Evolutionary conservation across 768 basidiomycete genomes (phyloP), one percentile per base, ranked within the genome.

Genomic region (Boletus vermiculosoides): DNA sequence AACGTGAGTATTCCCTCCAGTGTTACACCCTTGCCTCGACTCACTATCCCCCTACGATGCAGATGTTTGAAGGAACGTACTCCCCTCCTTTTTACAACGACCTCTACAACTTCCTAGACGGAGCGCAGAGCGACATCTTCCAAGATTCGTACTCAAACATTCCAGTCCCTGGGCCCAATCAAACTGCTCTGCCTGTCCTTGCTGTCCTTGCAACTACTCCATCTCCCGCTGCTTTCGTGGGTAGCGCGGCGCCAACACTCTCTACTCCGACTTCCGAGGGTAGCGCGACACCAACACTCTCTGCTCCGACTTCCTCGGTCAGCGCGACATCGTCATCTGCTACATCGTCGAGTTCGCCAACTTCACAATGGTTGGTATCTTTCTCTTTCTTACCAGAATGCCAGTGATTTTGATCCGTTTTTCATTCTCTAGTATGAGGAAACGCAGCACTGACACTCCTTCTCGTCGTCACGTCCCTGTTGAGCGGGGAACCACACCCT

Each of bases 51-150:
- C n/a, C 5, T 39, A 5, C 8, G 16, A 28, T 23, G 5, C 64
- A 86, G 85, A 84, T 87, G 81, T 86, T 85, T 55, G 86, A 87
- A 69, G 85, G 80, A 50, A 65, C 76, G 0, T 80, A 76, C 62
- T 73, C 84, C 4, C 86, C 86, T 18, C 86, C 85, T 0, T 80
- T 81, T 55, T 92, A 92, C 71, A 85, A 79, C 63, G 80, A 83
- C 57, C 71, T 83, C 15, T 91, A 88, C 77, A 85, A 86, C 65
- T 92, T 88, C 70, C 55, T 60, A 11, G 84, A 92, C 64, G 89
- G 90, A 10, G 74, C 88, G 0, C 90, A 93, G 67, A 66, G 80
- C 52, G 87, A 90, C 67, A 89, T 90, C 58, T 90, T 91, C 68
- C 71, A 76, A 50, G 78, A 83, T 65, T 85, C 79, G 2, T 85